Base-by-base conservation (phyloP, 495 filamentous ascomycete genomes). In the Thermochaetoides thermophila region DNA sequence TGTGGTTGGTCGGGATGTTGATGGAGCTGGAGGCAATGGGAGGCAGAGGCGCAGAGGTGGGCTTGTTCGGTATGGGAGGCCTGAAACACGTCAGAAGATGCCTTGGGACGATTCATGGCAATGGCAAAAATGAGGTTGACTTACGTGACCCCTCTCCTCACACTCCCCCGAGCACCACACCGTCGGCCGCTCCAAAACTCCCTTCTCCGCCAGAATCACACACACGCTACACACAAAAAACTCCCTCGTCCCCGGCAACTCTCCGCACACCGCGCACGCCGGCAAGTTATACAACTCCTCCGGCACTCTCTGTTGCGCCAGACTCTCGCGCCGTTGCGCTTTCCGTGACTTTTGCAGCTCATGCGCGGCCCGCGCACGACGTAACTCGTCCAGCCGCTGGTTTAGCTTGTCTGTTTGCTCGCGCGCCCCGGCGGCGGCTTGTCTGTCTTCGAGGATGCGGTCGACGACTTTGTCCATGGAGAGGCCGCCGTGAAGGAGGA, bases 141-240 rank as follows among this genome's bases (percentile, higher is more conserved):
- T 49, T 50, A 67, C 61, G 35, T 59, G 54, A 34, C 56, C 54
- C 20, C 56, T 43, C 16, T 55, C 36, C 15, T 54, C 46, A 43
- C 64, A 65, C 14, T 52, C 46, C 11, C 48, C 40, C 5, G 57
- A 62, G 47, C 66, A 71, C 38, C 60, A 71, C 20, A 62, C 45
- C 1, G 46, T 48, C 29, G 27, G 42, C 27, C 34, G 31, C 6
- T 48, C 35, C 25, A 39, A 35, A 17, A 58, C 31, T 8, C 43
- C 35, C 13, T 40, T 43, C 28, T 43, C 36, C 9, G 39, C 32
- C 5, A 60, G 43, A 37, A 60, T 45, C 39, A 57, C 35, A 45
- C 63, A 61, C 24, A 69, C 19, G 23, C 50, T 37, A 37, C 63
- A 66, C 33, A 49, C 40, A 21, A 52, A 35, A 32, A 57, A 55